These are phyloP conservation scores for Boletus reticuloceps DNA, from an alignment of 768 basidiomycete species.

Conservation along the genomic window DNA sequence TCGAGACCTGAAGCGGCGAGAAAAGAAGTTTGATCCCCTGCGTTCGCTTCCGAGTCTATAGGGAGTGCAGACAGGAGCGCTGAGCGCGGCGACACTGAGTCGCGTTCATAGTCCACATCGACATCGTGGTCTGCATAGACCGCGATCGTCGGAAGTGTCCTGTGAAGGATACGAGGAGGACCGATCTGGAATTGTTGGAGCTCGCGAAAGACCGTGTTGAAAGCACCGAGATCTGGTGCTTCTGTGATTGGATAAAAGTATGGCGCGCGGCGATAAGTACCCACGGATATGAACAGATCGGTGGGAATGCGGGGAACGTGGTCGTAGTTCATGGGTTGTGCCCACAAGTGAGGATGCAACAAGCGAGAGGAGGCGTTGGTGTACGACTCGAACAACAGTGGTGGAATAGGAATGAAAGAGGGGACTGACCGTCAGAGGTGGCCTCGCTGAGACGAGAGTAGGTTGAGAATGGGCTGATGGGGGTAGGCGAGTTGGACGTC, in stretches of 20 bases:
- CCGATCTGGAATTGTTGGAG: constrained; percentile 55
- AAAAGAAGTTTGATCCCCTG: too few relatives aligned
- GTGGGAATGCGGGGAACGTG: not conserved
- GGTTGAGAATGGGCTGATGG: too few relatives aligned
- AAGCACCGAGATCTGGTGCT: constrained; percentile 71
- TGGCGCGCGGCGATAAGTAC: not conserved
- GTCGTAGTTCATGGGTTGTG: not conserved
- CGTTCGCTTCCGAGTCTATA: constrained; percentile 29
- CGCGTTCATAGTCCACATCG: constrained; percentile 19
- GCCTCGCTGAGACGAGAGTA: too few relatives aligned
- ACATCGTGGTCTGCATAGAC: constrained; percentile 13
- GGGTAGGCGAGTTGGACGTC: too few relatives aligned
- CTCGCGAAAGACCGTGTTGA: constrained; percentile 67
- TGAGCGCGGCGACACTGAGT: constrained; percentile 29
- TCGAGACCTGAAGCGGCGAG: too few relatives aligned
- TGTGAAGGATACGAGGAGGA: constrained; percentile 26
- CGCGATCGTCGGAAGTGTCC: constrained; percentile 11
- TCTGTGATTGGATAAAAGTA: constrained; percentile 33
- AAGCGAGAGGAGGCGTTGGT: too few relatives aligned
- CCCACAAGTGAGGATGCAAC: too few relatives aligned
- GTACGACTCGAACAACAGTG: too few relatives aligned
- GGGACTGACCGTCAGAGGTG: constrained; percentile 47
- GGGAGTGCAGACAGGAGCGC: constrained; percentile 21
- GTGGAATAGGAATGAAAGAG: too few relatives aligned
- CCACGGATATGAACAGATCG: constrained; percentile 14